These are phyloP conservation scores for Simmondsia chinensis DNA, from an alignment of 148 eudicot genomes.

Conservation along the genomic window DNA sequence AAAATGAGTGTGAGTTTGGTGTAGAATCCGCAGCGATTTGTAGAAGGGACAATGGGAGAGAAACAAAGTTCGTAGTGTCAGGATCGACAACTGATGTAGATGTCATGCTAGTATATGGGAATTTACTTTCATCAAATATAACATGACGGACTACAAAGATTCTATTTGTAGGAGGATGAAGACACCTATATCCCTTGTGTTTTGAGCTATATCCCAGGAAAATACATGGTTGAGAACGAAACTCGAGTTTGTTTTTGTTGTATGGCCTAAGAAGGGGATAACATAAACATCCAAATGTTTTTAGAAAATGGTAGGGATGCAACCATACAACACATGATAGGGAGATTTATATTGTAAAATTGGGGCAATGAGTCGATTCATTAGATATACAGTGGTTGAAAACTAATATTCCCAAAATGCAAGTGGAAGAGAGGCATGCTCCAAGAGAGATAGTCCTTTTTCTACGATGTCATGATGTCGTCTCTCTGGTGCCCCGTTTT, in stretches of 20 bases:
- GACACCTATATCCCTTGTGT: slow-evolving; percentile 3
- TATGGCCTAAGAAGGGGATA: slow-evolving; percentile 1
- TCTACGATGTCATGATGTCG: not conserved
- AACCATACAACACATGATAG: not conserved
- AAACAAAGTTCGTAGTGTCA: no score
- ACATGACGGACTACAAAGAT: slow-evolving; percentile 1
- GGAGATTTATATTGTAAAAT: not conserved
- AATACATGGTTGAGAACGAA: slow-evolving; percentile 1
- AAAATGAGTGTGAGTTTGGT: not conserved
- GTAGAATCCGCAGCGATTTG: no score
- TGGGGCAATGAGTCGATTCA: not conserved
- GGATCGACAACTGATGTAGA: no score
- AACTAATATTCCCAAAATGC: not conserved
- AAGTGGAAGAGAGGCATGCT: not conserved
- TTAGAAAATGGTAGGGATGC: not conserved
- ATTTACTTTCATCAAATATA: slow-evolving; percentile 1
- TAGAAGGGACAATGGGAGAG: no score
- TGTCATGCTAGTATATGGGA: not conserved
- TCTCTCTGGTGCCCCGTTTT: not conserved
- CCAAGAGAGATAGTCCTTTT: not conserved
- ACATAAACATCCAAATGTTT: slow-evolving; percentile 3
- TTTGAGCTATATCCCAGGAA: slow-evolving; percentile 5
- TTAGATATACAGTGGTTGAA: not conserved
- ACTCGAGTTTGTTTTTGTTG: not conserved
- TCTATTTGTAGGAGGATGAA: not conserved